Conservation (phyloP, 176 grass and related monocot species). For the Puya raimondii region DNA sequence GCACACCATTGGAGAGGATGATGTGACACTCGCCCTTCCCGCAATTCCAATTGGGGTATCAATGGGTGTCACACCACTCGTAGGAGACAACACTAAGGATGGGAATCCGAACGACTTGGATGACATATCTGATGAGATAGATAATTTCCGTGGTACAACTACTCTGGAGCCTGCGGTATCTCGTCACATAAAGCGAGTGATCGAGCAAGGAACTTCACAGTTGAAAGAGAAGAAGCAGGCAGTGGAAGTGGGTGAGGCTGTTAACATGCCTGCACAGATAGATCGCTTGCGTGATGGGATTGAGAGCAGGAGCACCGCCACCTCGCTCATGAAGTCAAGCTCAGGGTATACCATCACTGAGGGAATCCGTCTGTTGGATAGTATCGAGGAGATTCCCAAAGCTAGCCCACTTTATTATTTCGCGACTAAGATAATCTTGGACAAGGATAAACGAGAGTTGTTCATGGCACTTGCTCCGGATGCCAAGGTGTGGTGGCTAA, state of each 20-base stretch:
- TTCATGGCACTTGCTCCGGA: slow-evolving; percentile 22
- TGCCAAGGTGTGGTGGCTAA: slow-evolving; percentile 29
- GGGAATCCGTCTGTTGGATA: slow-evolving; percentile 26
- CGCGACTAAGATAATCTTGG: slow-evolving; percentile 27
- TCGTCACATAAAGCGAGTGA: no score
- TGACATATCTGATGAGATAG: no score
- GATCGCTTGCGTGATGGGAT: slow-evolving; percentile 2
- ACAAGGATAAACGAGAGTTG: slow-evolving; percentile 27
- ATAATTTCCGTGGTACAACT: no score
- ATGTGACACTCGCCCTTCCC: slow-evolving; percentile 8
- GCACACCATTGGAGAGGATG: background rate
- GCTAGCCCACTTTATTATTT: slow-evolving; percentile 30
- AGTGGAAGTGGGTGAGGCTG: background rate
- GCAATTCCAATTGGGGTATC: slow-evolving; percentile 2
- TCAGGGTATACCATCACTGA: slow-evolving; percentile 19
- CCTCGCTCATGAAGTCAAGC: background rate
- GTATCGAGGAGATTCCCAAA: slow-evolving; percentile 24
- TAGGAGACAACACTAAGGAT: no score
- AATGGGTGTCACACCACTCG: background rate
- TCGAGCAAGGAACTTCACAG: background rate
- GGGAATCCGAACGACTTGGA: no score
- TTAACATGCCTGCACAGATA: background rate
- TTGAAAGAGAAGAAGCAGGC: slow-evolving; percentile 13
- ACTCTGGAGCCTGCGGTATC: no score
- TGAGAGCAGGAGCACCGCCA: slow-evolving; percentile 16